Conservation (phyloP, 805 yeast species). For the Candida yuanshanica region DNA sequence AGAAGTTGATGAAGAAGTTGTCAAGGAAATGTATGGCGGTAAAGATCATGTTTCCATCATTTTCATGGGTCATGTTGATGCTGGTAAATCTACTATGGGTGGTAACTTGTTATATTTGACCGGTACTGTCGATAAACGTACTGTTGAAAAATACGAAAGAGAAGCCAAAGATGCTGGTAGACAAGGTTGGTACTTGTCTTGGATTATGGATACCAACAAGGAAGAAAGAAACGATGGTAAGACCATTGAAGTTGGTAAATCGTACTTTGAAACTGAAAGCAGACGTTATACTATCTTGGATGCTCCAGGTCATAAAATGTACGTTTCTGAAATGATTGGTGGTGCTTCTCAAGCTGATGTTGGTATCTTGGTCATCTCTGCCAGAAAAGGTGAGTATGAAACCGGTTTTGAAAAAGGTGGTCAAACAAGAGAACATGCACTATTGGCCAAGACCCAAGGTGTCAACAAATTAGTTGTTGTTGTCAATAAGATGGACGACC, state of each 20-base stretch:
- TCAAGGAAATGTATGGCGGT: constrained; percentile 92
- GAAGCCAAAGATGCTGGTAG: constrained; percentile 99
- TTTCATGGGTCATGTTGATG: constrained; percentile 99
- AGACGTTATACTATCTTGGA: constrained; percentile 97
- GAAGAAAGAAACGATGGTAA: constrained; percentile 99
- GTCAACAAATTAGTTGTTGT: constrained; percentile 90
- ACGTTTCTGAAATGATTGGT: constrained; percentile 98
- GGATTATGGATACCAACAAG: constrained; percentile 99
- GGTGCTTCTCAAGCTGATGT: constrained; percentile 99
- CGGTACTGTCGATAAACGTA: constrained; percentile 97
- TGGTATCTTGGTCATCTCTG: constrained; percentile 94
- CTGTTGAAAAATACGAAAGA: constrained; percentile 95
- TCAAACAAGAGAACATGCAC: constrained; percentile 97
- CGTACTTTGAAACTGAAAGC: constrained; percentile 95
- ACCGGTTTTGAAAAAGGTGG: constrained; percentile 99
- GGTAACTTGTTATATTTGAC: constrained; percentile 91
- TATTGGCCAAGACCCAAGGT: constrained; percentile 97
- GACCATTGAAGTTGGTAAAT: constrained; percentile 98
- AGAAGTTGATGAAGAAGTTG: constrained; percentile 77
- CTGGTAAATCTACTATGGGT: constrained; percentile 99
- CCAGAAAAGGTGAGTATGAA: constrained; percentile 99
- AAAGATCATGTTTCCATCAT: constrained; percentile 95
- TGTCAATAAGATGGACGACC: constrained; percentile 98
- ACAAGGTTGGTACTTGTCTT: constrained; percentile 98
- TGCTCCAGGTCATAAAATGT: constrained; percentile 99